Conservation (phyloP, 2,329 filamentous ascomycete species). For the Phialophora chinensis region DNA sequence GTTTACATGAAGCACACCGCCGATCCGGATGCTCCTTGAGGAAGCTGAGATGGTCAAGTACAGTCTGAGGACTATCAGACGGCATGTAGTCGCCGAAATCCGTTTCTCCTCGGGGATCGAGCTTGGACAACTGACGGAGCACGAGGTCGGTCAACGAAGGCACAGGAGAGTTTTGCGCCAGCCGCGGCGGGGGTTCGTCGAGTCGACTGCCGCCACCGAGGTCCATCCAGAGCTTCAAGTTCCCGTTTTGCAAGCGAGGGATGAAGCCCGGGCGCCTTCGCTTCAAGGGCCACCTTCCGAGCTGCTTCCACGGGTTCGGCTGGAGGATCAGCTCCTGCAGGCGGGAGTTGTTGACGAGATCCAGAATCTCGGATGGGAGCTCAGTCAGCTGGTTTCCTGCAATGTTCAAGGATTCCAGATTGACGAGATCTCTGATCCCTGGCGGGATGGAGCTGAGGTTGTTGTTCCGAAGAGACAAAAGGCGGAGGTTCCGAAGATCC, state of each 20-base stretch:
- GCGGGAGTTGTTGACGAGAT: constrained; percentile 43
- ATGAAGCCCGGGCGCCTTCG: neutral
- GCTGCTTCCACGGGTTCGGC: constrained; percentile 34
- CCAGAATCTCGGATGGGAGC: constrained; percentile 55
- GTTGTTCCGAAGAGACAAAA: constrained; percentile 56
- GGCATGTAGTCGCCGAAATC: constrained; percentile 47
- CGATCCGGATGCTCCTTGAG: constrained; percentile 48
- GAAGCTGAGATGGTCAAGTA: constrained; percentile 46
- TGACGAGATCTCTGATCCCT: constrained; percentile 49
- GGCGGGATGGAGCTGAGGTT: constrained; percentile 50
- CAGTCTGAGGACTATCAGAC: constrained; percentile 43
- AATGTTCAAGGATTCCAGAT: constrained; percentile 54
- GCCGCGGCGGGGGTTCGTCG: neutral
- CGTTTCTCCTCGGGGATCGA: constrained; percentile 46
- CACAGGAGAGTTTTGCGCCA: constrained; percentile 35
- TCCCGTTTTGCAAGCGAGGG: neutral
- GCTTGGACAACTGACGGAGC: constrained; percentile 46
- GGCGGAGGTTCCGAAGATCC: constrained; percentile 48
- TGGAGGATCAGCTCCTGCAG: constrained; percentile 27
- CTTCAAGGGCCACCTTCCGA: neutral
- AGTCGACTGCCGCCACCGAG: too few relatives aligned
- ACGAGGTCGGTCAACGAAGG: constrained; percentile 53
- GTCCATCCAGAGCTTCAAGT: neutral
- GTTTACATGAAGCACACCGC: constrained; percentile 50
- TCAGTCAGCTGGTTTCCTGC: constrained; percentile 51